Base-by-base conservation (phyloP, 495 filamentous ascomycete genomes). In the Massariosphaeria phaeospora region DNA sequence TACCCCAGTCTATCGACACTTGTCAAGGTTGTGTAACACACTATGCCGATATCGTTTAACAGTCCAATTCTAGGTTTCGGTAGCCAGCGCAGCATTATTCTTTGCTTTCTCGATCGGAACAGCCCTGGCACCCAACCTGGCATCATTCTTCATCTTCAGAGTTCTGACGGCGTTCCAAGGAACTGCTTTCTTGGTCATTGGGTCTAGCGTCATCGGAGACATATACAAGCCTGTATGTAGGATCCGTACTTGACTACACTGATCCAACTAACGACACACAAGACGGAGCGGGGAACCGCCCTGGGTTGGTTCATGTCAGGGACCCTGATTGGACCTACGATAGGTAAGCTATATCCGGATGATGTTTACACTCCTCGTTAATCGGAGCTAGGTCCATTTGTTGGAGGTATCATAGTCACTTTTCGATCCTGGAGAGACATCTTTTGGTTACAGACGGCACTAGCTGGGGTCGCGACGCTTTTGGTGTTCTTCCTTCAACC, bases 121-220 rank as follows among this genome's bases (percentile, higher is more conserved):
- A 3, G 82, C 84, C 0, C 69, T 86, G 2, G 72, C 83, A 11
- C 84, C 85, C 9, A 84, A 84, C 59, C 71, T 88, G 4, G 75
- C 75, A 0, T 69, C 79, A 2, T 88, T 84, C 66, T 87, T 83
- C 54, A 72, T 87, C 23, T 86, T 89, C 65, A 79, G 85, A 0
- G 71, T 82, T 44, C 70, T 88, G 23, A 84, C 83, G 6, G 84
- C 83, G 1, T 85, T 84, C 55, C 80, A 86, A 70, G 84, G 85
- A 15, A 89, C 84, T 0, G 77, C 80, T 0, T 86, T 86, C 62
- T 71, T 86, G 38, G 75, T 81, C 1, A 74, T 85, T 38, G 84
- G 84, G 3, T 79, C 78, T 8, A 79, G 82, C 15, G 79, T 78
- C 38, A 78, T 89, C 40, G 69, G 67, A 8, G 70, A 73, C 51